Base-by-base conservation (phyloP, 345 rosid species). In the Syzygium jambos region DNA sequence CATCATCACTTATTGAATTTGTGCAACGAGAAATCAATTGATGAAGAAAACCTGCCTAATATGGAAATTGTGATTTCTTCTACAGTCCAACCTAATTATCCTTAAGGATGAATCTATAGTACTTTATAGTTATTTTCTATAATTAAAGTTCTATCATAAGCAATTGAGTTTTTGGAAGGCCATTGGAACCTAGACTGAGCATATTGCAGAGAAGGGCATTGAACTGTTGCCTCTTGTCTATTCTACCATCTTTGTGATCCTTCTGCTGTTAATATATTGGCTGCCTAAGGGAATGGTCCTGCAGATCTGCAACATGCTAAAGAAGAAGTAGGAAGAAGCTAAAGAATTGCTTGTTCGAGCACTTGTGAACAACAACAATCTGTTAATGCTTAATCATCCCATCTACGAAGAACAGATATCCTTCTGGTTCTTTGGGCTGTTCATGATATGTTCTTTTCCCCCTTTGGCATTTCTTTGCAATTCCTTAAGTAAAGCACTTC, bases 381-480 rank as follows among this genome's bases (percentile, higher is more conserved):
- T 95, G 14, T 91, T 95, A 85, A 94, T 98, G 94, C 99, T 98
- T 84, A 95, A 95, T 90, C 98, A 94, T 93, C 98, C 98, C 88
- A 89, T 94, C 84, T 87, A 90, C 38, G 94, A 95, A 63, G 95
- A 93, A 88, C 94, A 98, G 92, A 96, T 98, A 96, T 98, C 99
- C 99, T 95, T 93, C 29, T 78, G 63, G 30, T 46, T 34, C 6
- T 34, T 84, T 30, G 43, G 43, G 78, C 16, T 65, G 23, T 30
- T 11, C 1, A 0, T 7, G 43, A 30, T 10, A 73, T 65, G 43
- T 65, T 4, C 34, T 49, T 73, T 65, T 52, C 87, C 46, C 41
- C 49, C 52, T 84, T 53, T 56, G 4, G 11, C 23, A 51, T 29
- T 52, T 25, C 30, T 43, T 46, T 88, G 84, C 7, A 41, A 86